A percentile compares a stretch with the other conserved stretches of the same genome.
Evolutionary conservation across 2,329 filamentous ascomycete species (phyloP).

Genomic region (Paraphaeosphaeria minitans): DNA sequence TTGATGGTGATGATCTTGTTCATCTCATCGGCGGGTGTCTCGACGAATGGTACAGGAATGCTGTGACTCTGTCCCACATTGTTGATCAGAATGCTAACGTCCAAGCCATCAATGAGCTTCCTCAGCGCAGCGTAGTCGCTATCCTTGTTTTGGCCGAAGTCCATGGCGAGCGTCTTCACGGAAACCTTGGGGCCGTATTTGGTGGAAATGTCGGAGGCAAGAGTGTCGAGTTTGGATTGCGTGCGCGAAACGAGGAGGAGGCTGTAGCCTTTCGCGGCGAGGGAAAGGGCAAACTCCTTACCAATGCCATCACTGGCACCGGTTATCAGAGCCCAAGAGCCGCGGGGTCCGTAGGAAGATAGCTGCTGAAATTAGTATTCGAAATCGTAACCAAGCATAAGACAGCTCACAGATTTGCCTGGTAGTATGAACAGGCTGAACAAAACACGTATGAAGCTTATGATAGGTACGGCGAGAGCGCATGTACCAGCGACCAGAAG

Average conservation of each 20-base stretch:
- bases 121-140: conserved; percentile 78
- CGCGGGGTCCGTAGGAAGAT: conserved; percentile 85
- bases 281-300: conserved; percentile 91
- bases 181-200: conserved; percentile 69
- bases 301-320: conserved; percentile 96
- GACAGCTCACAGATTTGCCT: conserved; percentile 51
- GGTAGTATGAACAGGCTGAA: conserved; percentile 57
- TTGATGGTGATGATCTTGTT: conserved; percentile 94
- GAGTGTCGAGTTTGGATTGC: conserved; percentile 81
- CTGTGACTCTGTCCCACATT: conserved; percentile 95
- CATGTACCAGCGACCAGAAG: conserved; percentile 39
- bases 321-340: conserved; percentile 92
- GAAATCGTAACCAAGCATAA: neutral
- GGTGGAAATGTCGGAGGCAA: conserved; percentile 75
- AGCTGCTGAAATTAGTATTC: conserved; percentile 57
- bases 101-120: conserved; percentile 71
- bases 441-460: conserved; percentile 55
- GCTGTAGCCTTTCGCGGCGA: conserved; percentile 92
- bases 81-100: conserved; percentile 89
- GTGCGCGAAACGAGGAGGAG: conserved; percentile 94
- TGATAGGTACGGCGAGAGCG: conserved; percentile 42
- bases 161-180: conserved; percentile 85
- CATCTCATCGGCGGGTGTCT: conserved; percentile 80
- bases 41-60: conserved; percentile 86
- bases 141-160: conserved; percentile 81